A percentile compares a stretch with the other conserved stretches of the same genome.
phyloP scores from a whole-genome alignment of 345 rosid species.

The Syzygium aromaticum region DNA sequence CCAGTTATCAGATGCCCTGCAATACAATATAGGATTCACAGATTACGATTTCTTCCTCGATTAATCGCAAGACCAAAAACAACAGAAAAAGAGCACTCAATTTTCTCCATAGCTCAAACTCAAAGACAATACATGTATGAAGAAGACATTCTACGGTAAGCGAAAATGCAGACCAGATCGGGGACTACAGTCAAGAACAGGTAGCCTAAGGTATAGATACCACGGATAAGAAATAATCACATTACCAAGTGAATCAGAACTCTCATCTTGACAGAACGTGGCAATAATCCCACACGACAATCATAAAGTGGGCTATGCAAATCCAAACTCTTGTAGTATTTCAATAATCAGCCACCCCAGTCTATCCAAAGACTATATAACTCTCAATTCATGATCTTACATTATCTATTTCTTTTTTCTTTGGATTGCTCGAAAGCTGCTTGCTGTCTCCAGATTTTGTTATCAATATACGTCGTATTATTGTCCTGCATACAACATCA shows the following conservation, averaged over 20 bases:
- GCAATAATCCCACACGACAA: background rate
- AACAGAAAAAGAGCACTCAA: background rate
- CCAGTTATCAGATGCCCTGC: slow-evolving; percentile 84
- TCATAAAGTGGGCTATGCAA: background rate
- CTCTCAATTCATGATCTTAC: background rate
- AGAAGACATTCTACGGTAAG: background rate
- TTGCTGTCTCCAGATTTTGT: background rate
- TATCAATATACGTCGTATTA: background rate
- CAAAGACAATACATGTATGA: background rate
- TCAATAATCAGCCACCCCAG: background rate
- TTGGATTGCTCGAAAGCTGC: background rate
- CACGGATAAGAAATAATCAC: background rate
- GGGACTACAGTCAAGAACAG: background rate
- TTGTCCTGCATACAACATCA: background rate
- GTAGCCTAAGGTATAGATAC: background rate
- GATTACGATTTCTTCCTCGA: background rate
- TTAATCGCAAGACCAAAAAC: background rate
- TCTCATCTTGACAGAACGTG: background rate
- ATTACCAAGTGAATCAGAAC: background rate
- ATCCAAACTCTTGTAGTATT: background rate
- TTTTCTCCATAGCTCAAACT: background rate
- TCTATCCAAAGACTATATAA: background rate
- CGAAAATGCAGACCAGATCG: background rate
- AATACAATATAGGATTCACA: background rate
- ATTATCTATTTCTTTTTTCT: background rate